These are phyloP conservation scores for Epipyxis sp. DNA, from an alignment of 108 stramenopile species.

Conservation along the genomic window DNA sequence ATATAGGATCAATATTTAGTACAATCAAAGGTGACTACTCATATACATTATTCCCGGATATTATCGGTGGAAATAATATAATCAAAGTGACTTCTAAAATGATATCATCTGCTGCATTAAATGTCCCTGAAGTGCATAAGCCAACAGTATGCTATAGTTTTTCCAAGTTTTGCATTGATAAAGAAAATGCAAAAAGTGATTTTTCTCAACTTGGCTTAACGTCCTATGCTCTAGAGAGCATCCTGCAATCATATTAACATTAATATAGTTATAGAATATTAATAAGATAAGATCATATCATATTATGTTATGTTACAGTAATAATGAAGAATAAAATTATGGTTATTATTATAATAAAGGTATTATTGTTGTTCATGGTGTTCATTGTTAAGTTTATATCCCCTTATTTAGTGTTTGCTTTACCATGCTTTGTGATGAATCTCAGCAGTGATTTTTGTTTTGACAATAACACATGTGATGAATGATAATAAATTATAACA, in stretches of 20 bases:
- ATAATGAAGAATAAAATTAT: too few relatives aligned
- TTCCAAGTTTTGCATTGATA: background rate
- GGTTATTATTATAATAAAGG: too few relatives aligned
- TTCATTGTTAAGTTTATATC: too few relatives aligned
- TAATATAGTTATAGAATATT: too few relatives aligned
- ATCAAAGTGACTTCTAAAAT: background rate
- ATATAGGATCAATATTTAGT: background rate
- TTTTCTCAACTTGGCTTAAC: background rate
- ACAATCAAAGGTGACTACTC: background rate
- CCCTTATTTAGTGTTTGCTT: too few relatives aligned
- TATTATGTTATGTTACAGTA: too few relatives aligned
- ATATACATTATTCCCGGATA: background rate
- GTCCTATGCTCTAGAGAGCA: background rate
- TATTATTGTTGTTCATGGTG: too few relatives aligned
- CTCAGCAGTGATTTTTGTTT: too few relatives aligned
- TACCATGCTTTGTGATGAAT: too few relatives aligned
- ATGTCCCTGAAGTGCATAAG: background rate
- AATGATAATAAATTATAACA: too few relatives aligned
- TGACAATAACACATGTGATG: too few relatives aligned
- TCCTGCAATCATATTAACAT: background rate
- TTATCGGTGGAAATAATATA: background rate
- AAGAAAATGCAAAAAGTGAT: background rate
- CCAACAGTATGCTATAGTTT: background rate
- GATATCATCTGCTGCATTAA: background rate
- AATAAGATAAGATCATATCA: too few relatives aligned